phyloP scores from a whole-genome alignment of 108 stramenopile species.

The Poteriospumella lacustris region DNA sequence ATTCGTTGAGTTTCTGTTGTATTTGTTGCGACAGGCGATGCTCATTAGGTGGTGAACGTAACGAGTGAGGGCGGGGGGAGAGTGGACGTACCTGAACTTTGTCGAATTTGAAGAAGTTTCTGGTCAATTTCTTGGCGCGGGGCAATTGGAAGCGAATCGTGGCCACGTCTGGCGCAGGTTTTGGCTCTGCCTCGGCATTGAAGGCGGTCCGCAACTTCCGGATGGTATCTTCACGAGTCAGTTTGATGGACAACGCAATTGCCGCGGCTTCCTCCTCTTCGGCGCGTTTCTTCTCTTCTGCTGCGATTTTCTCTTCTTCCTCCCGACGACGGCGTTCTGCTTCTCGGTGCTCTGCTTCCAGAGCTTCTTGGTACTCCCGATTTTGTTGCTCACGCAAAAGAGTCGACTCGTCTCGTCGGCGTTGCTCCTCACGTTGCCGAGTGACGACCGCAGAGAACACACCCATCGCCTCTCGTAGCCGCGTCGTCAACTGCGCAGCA shows the following conservation, averaged over 20 bases:
- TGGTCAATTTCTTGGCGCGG: conserved; percentile 39
- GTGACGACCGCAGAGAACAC: conserved; percentile 25
- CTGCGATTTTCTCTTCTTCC: conserved; percentile 26
- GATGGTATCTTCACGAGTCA: neutral
- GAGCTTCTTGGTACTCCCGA: conserved; percentile 39
- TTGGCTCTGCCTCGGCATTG: conserved; percentile 35
- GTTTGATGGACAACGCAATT: neutral
- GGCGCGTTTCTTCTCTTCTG: conserved; percentile 31
- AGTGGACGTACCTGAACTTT: conserved; percentile 31
- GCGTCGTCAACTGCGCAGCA: conserved; percentile 34
- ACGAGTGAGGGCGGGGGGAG: conserved; percentile 21
- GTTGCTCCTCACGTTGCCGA: conserved; percentile 33
- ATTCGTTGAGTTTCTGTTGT: neutral
- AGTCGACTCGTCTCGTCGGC: conserved; percentile 34
- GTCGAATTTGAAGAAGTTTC: conserved; percentile 4
- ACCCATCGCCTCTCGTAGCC: conserved; percentile 38
- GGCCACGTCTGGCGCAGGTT: conserved; percentile 20
- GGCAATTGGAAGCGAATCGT: conserved; percentile 47
- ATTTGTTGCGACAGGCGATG: neutral
- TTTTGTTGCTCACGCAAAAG: conserved; percentile 23
- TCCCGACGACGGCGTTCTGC: neutral
- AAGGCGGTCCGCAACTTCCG: neutral
- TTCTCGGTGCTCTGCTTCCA: conserved; percentile 44
- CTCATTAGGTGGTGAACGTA: neutral
- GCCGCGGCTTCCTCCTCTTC: conserved; percentile 32